Percentiles rank a stretch among this genome's conserved stretches.
phyloP scores from a whole-genome alignment of 495 filamentous ascomycete species.

The Extremus antarcticus region DNA sequence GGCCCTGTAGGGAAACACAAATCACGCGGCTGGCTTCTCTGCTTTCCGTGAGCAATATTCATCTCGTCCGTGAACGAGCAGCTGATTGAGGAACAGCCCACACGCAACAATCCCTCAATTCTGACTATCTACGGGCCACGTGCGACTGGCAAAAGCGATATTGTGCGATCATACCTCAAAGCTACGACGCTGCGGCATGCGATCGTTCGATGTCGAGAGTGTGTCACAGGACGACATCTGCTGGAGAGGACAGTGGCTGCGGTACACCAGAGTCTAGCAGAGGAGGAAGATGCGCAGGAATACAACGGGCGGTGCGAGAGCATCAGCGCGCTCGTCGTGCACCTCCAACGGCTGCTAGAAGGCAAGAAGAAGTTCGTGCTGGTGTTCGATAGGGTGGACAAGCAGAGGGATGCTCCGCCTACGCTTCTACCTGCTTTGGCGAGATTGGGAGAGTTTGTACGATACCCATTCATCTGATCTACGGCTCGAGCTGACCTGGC shows the following conservation, averaged over 20 bases:
- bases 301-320: slow-evolving; percentile 59
- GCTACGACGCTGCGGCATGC: slow-evolving; percentile 47
- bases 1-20: slow-evolving; percentile 29
- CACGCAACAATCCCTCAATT: slow-evolving; percentile 40
- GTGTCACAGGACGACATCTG: slow-evolving; percentile 80
- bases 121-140: slow-evolving; percentile 77
- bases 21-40: slow-evolving; percentile 26
- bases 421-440: slow-evolving; percentile 77
- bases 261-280: slow-evolving; percentile 38
- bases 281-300: slow-evolving; percentile 31
- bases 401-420: slow-evolving; percentile 65
- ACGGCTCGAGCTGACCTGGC: neutral
- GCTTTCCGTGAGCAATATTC: slow-evolving; percentile 18
- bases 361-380: slow-evolving; percentile 54
- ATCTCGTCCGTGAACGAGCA: neutral
- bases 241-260: slow-evolving; percentile 52
- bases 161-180: slow-evolving; percentile 53
- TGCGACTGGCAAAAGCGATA: slow-evolving; percentile 78
- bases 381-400: slow-evolving; percentile 86
- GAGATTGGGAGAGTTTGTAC: slow-evolving; percentile 63
- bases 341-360: slow-evolving; percentile 45
- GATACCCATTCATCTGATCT: neutral
- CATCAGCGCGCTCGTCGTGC: slow-evolving; percentile 58
- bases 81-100: slow-evolving; percentile 26
- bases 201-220: slow-evolving; percentile 70